Evolutionary conservation across 2,329 filamentous ascomycete species (phyloP).

Genomic region (Trichothecium sympodiale): DNA sequence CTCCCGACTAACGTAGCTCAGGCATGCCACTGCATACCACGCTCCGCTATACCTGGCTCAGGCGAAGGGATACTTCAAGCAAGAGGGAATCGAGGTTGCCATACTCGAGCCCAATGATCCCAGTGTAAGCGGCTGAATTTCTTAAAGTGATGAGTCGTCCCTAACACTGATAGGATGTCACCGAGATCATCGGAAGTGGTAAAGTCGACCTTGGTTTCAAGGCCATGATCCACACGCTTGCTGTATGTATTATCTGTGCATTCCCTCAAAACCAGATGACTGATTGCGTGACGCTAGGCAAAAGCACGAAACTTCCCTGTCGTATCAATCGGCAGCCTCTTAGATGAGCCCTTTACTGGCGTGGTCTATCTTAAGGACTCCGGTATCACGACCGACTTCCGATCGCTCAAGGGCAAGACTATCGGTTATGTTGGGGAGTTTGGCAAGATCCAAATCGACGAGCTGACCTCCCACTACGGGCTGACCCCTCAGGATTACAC

Average conservation of each 20-base stretch:
- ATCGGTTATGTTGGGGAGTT: slow-evolving; percentile 77
- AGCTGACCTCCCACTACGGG: slow-evolving; percentile 67
- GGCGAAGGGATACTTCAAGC: slow-evolving; percentile 62
- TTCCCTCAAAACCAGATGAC: background rate
- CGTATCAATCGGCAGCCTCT: slow-evolving; percentile 59
- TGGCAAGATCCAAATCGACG: slow-evolving; percentile 76
- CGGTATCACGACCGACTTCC: slow-evolving; percentile 66
- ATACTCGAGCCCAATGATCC: slow-evolving; percentile 71
- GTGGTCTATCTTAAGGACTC: slow-evolving; percentile 66
- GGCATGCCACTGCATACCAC: slow-evolving; percentile 75
- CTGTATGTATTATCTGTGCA: slow-evolving; percentile 30
- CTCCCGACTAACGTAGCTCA: slow-evolving; percentile 17
- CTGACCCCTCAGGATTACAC: slow-evolving; percentile 65
- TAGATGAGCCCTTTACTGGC: slow-evolving; percentile 72
- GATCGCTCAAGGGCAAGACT: slow-evolving; percentile 61
- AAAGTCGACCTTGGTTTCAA: slow-evolving; percentile 74
- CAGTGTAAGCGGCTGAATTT: slow-evolving; percentile 36
- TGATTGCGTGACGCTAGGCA: slow-evolving; percentile 32
- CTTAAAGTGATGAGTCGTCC: background rate
- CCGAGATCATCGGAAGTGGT: slow-evolving; percentile 66
- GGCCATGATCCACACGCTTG: slow-evolving; percentile 74
- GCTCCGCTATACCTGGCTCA: slow-evolving; percentile 69
- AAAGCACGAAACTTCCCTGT: slow-evolving; percentile 68
- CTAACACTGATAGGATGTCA: slow-evolving; percentile 49
- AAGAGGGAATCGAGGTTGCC: slow-evolving; percentile 68